These are phyloP conservation scores for Gracilaria vermiculophylla DNA, from an alignment of 23 red algal species.

Conservation along the genomic window DNA sequence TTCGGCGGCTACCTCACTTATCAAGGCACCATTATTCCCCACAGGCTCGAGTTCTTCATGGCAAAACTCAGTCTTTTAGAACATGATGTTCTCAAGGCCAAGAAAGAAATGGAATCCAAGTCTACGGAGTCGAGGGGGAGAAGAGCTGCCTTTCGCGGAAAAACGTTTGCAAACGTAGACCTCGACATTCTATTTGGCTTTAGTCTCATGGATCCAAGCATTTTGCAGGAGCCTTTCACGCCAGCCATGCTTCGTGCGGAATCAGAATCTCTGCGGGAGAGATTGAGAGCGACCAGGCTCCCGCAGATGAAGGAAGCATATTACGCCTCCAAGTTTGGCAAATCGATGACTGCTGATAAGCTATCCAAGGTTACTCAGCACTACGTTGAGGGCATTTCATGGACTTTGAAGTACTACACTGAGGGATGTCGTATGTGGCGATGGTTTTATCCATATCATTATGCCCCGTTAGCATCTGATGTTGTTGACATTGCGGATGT, in stretches of 20 bases:
- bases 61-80: constrained; percentile 82
- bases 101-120: constrained; percentile 35
- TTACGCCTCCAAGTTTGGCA: constrained; percentile 75
- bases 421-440: constrained; percentile 86
- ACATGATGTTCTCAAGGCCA: constrained; percentile 43
- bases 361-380: constrained; percentile 19
- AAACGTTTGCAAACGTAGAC: constrained; percentile 41
- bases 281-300: neutral
- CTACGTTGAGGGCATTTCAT: constrained; percentile 89
- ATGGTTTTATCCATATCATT: constrained; percentile 98
- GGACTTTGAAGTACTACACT: constrained; percentile 89
- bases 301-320: constrained; percentile 54
- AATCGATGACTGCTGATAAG: constrained; percentile 1
- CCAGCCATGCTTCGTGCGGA: neutral
- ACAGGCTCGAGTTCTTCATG: constrained; percentile 80
- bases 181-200: constrained; percentile 74
- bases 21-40: constrained; percentile 57
- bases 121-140: neutral
- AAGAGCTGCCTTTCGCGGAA: neutral
- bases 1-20: constrained; percentile 88
- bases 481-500: constrained; percentile 61
- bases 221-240: neutral
- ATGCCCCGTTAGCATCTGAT: constrained; percentile 93
- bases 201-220: neutral
- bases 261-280: neutral